Evolutionary conservation across 345 rosid genomes (phyloP), one percentile per base, ranked within the genome.

Genomic region (Nephelium lappaceum): DNA sequence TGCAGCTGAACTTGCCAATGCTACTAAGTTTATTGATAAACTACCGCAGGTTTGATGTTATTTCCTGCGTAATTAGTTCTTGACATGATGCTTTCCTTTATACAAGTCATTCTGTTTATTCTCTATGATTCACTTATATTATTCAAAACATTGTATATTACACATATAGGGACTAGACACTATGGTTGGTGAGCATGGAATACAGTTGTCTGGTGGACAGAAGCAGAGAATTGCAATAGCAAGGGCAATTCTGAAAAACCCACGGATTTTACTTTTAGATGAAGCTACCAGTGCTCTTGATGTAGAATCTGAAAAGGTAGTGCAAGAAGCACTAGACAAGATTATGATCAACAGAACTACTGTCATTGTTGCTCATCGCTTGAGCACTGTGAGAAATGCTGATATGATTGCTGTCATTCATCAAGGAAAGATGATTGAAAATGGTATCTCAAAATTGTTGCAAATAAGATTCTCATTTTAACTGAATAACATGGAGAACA

Each of bases 251-350:
- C 77, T 94, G 38, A 94, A 91, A 82, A 85, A 94, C 67, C 97
- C 97, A 0, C 61, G 92, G 74, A 88, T 95, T 15, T 83, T 95
- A 71, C 93, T 95, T 19, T 78, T 95, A 57, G 98, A 93, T 19
- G 98, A 95, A 82, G 98, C 97, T 9, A 95, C 98, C 3, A 95
- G 97, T 71, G 97, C 98, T 0, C 92, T 95, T 1, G 97, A 93
- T 73, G 93, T 95, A 6, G 96, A 95, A 83, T 93, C 96, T 0
- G 97, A 93, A 78, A 91, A 89, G 79, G 77, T 84, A 23, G 97
- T 95, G 36, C 95, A 93, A 80, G 97, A 93, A 80, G 95, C 98
- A 62, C 71, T 95, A 62, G 97, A 93, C 63, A 84, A 90, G 88
- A 89, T 93, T 8, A 93, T 93, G 97, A 89, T 88, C 38, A 86